Evolutionary conservation across 2,329 filamentous ascomycete genomes (phyloP).

Genomic region (Fusarium agapanthi): DNA sequence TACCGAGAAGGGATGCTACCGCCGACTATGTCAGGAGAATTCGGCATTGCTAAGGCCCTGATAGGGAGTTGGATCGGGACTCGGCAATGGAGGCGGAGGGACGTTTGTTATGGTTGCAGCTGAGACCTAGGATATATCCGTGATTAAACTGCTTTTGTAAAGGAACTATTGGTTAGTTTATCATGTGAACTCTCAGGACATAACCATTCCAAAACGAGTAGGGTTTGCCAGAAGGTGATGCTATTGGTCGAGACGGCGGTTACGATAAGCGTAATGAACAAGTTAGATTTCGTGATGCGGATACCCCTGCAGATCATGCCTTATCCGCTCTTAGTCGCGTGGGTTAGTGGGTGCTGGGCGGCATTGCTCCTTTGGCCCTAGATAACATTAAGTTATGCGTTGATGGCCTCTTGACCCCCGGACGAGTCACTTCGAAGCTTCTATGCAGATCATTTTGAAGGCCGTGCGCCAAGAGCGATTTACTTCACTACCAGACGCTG

Average conservation of each 20-base stretch:
- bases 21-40: conserved; percentile 24
- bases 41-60: conserved; percentile 24
- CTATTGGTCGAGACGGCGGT: conserved; percentile 2
- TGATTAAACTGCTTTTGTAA: neutral
- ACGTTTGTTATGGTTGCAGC: neutral
- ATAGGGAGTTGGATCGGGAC: conserved; percentile 21
- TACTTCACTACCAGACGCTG: neutral
- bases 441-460: neutral
- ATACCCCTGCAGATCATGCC: conserved; percentile 25
- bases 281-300: conserved; percentile 11
- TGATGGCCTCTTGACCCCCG: neutral
- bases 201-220: neutral
- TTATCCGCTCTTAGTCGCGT: conserved; percentile 2
- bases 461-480: neutral
- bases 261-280: conserved; percentile 25
- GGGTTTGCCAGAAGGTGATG: neutral
- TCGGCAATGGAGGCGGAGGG: conserved; percentile 6
- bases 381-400: neutral
- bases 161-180: neutral
- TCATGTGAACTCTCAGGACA: neutral
- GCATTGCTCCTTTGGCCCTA: neutral
- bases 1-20: conserved; percentile 20
- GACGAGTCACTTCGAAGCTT: neutral
- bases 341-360: neutral
- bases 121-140: neutral